These are phyloP conservation scores for Amanita molliuscula DNA, from an alignment of 768 basidiomycete genomes.

Conservation along the genomic window DNA sequence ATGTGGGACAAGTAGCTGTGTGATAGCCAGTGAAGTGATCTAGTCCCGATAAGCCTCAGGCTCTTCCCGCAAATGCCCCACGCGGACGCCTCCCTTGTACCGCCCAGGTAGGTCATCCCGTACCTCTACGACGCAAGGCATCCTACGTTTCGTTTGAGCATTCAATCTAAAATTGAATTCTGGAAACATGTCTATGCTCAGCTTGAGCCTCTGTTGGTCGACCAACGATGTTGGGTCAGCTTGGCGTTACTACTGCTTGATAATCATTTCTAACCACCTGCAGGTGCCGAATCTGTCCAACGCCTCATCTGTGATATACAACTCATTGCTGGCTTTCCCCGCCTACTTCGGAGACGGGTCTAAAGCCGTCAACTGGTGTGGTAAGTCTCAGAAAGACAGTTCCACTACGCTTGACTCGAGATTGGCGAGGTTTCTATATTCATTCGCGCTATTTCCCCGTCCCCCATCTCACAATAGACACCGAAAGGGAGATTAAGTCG, in stretches of 20 bases:
- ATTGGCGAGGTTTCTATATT: slow-evolving; percentile 73
- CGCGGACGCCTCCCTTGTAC: slow-evolving; percentile 70
- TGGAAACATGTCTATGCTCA: slow-evolving; percentile 70
- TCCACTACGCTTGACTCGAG: neutral
- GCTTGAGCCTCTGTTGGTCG: slow-evolving; percentile 50
- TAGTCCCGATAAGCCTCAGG: slow-evolving; percentile 11
- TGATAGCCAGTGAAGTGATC: slow-evolving; percentile 5
- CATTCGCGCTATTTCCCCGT: slow-evolving; percentile 50
- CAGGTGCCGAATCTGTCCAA: slow-evolving; percentile 87
- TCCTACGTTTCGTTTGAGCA: slow-evolving; percentile 19
- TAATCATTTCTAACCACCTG: slow-evolving; percentile 4
- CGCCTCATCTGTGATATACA: slow-evolving; percentile 71
- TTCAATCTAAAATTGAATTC: slow-evolving; percentile 67
- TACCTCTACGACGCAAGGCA: neutral
- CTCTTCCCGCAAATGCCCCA: slow-evolving; percentile 51
- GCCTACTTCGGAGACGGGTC: slow-evolving; percentile 52
- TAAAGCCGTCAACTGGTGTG: slow-evolving; percentile 87
- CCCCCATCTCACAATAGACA: slow-evolving; percentile 18
- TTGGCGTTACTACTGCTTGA: neutral
- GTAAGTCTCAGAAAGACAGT: slow-evolving; percentile 33
- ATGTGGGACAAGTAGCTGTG: slow-evolving; percentile 1
- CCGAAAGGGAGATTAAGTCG: slow-evolving; percentile 11
- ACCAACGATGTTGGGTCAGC: slow-evolving; percentile 70
- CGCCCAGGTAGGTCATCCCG: slow-evolving; percentile 26
- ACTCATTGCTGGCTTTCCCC: slow-evolving; percentile 60